Conservation (phyloP, 1,139 yeast species). For the Pichia norvegensis region DNA sequence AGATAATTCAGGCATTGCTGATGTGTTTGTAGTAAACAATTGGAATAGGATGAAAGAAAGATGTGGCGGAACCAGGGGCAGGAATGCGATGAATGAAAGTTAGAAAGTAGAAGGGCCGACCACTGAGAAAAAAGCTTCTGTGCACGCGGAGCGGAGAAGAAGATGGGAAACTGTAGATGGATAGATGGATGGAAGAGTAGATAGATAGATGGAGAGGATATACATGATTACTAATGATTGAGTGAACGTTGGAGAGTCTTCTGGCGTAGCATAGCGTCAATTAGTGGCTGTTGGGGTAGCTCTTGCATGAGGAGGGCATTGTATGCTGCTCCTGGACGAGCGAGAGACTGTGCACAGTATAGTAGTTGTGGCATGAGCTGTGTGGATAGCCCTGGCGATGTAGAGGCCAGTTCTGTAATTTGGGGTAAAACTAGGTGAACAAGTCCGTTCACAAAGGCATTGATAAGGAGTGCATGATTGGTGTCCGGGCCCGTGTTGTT, state of each 20-base stretch:
- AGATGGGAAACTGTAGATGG: not conserved
- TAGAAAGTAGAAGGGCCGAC: not conserved
- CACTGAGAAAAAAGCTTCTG: not conserved
- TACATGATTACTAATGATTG: not conserved
- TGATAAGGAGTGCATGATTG: conserved; percentile 25
- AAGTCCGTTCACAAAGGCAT: conserved; percentile 44
- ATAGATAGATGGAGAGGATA: no score
- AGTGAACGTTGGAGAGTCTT: conserved; percentile 1
- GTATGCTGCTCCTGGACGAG: conserved; percentile 55
- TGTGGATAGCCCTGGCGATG: conserved; percentile 28
- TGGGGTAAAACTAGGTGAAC: conserved; percentile 58
- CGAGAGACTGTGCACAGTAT: conserved; percentile 68
- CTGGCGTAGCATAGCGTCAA: not conserved
- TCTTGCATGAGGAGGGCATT: conserved; percentile 23
- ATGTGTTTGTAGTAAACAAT: no score
- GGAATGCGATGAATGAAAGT: not conserved
- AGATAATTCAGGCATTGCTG: not conserved
- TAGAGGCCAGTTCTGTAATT: not conserved
- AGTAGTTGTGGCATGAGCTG: conserved; percentile 57
- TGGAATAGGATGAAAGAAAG: not conserved
- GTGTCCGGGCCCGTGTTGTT: conserved; percentile 13
- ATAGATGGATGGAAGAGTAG: no score
- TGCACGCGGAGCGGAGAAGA: not conserved
- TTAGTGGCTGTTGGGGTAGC: not conserved
- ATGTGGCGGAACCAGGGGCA: not conserved